Base-by-base conservation (phyloP, 805 yeast genomes). In the Schwanniomyces occidentalis region DNA sequence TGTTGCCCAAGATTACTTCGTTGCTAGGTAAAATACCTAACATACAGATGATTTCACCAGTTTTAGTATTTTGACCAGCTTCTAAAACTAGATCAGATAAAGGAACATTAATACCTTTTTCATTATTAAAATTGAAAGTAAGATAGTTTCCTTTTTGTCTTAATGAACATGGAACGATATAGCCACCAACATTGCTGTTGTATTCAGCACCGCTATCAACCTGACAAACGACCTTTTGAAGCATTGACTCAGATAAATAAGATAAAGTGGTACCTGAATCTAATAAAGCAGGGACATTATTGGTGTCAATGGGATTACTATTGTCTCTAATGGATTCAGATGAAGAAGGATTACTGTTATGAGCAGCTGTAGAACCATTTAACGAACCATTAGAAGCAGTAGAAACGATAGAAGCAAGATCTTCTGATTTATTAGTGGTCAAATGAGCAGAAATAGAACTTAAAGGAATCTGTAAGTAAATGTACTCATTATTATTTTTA, bases 101-200 rank as follows among this genome's bases (percentile, higher is more conserved):
- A 16, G 85, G 82, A 5, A 75, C 76, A 9, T 63, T 52, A 38
- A 83, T 74, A 19, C 34, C 34, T 9, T 28, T 32, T 16, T 31
- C 16, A 16, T 47, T 40, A 13, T 43, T 24, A 27, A 51, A 29
- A 14, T 36, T 41, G n/a, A n/a, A n/a, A n/a, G n/a, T n/a, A n/a
- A n/a, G n/a, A n/a, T n/a, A n/a, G n/a, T n/a, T n/a, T n/a, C n/a
- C n/a, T 4, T 30, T 22, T 5, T 34, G 33, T 13, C 28, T 29
- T 37, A 46, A 39, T 7, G 36, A 20, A 31, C 57, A 52, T 15
- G 47, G 37, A 7, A 52, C 46, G 7, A n/a, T 12, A 34, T 39
- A 46, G 5, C 33, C 38, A 14, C 31, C 33, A 5, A 28, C 12
- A 7, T 9, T 3, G n/a, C n/a, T n/a, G n/a, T n/a, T n/a, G n/a